These are phyloP conservation scores for Marchantia polymorpha DNA, from an alignment of 225 moss, liverwort and hornwort species.

Conservation along the genomic window DNA sequence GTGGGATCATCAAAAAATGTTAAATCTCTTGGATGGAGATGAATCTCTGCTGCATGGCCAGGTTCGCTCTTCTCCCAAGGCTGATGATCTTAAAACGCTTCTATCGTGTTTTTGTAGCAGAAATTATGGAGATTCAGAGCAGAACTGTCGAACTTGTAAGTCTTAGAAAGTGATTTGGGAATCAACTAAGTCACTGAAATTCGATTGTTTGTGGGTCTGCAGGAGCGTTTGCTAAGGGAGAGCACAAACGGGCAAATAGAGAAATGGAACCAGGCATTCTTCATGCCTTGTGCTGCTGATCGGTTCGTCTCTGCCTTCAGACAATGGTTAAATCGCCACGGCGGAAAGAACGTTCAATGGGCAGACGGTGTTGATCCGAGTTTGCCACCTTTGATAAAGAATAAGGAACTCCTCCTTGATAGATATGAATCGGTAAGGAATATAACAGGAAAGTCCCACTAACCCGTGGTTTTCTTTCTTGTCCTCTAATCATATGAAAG, in stretches of 20 bases:
- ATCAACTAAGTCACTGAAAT: neutral
- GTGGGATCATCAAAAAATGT: slow-evolving; percentile 37
- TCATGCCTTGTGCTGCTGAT: slow-evolving; percentile 70
- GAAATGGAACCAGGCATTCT: slow-evolving; percentile 66
- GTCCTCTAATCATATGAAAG: too few species aligned
- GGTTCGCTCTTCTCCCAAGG: slow-evolving; percentile 24
- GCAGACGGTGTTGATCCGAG: slow-evolving; percentile 33
- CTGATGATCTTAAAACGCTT: neutral
- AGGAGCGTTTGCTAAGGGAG: slow-evolving; percentile 57
- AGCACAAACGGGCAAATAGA: slow-evolving; percentile 42
- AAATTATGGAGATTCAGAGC: neutral
- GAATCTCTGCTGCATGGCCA: slow-evolving; percentile 57
- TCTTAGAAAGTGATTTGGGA: neutral
- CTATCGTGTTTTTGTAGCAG: neutral
- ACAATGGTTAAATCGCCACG: slow-evolving; percentile 62
- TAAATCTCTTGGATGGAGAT: slow-evolving; percentile 56
- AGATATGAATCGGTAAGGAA: slow-evolving; percentile 52
- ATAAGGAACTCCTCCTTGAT: slow-evolving; percentile 59
- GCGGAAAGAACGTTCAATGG: slow-evolving; percentile 53
- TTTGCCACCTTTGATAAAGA: slow-evolving; percentile 53
- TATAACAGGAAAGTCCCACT: too few species aligned
- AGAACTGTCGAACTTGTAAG: neutral
- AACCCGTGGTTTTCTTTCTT: too few species aligned
- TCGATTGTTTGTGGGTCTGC: neutral
- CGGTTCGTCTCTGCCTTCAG: slow-evolving; percentile 70